Conservation (phyloP, 2,329 filamentous ascomycete genomes). For the Colletotrichum limetticola region DNA sequence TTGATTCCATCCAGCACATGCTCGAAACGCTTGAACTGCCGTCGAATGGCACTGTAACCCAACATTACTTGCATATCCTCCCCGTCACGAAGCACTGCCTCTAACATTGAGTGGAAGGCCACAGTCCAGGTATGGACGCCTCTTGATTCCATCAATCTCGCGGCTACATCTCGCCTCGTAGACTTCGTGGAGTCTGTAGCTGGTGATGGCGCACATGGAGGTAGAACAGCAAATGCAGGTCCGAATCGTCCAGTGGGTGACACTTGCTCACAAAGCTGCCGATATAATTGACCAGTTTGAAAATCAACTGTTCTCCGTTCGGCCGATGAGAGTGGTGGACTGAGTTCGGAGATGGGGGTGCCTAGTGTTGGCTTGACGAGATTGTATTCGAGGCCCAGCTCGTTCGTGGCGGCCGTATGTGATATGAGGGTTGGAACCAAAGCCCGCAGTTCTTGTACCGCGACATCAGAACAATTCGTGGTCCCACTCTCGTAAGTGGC, state of each 20-base stretch:
- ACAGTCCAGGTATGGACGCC: conserved; percentile 59
- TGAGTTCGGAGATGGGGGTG: conserved; percentile 49
- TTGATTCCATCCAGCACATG: conserved; percentile 63
- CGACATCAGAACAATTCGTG: background rate
- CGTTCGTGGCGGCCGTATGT: conserved; percentile 45
- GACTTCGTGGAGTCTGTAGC: background rate
- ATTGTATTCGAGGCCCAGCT: conserved; percentile 52
- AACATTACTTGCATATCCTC: conserved; percentile 69
- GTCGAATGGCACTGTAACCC: conserved; percentile 65
- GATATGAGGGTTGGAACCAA: conserved; percentile 53
- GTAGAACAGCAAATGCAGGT: conserved; percentile 50
- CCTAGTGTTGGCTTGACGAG: conserved; percentile 53
- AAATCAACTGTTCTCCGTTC: conserved; percentile 54
- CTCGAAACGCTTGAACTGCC: conserved; percentile 60
- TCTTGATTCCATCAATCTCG: conserved; percentile 25
- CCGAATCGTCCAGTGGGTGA: conserved; percentile 63
- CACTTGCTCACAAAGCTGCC: conserved; percentile 53
- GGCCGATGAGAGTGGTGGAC: conserved; percentile 43
- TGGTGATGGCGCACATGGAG: background rate
- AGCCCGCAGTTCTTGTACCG: background rate
- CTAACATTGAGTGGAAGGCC: conserved; percentile 67
- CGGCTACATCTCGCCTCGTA: conserved; percentile 21
- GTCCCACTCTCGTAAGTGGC: background rate
- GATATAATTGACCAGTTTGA: conserved; percentile 58
- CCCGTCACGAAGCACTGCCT: conserved; percentile 66